Evolutionary conservation across 371 early-diverging fungal genomes (phyloP).

Genomic region (Mycotypha africana): DNA sequence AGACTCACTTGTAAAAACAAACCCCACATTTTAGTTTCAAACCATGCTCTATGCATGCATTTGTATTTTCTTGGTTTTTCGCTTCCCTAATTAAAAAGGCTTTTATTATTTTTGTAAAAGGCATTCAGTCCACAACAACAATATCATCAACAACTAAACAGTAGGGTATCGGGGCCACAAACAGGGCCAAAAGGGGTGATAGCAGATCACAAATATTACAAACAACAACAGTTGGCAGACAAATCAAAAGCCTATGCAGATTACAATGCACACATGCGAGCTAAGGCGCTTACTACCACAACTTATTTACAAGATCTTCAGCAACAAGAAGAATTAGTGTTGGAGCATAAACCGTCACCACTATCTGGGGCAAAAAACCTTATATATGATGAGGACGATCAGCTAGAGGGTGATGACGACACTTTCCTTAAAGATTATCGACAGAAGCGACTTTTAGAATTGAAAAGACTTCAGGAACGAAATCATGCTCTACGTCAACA

Average conservation of each 20-base stretch:
- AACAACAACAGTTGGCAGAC: conserved; percentile 21
- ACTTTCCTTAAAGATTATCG: conserved; percentile 29
- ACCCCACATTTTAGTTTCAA: too few species aligned
- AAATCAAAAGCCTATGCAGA: conserved; percentile 18
- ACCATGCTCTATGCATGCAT: too few species aligned
- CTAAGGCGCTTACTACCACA: conserved; percentile 41
- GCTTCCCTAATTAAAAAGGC: too few species aligned
- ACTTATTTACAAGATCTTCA: conserved; percentile 35
- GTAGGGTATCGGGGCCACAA: conserved; percentile 31
- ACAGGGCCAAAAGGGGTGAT: conserved; percentile 59
- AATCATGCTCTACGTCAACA: conserved; percentile 20
- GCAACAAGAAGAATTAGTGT: conserved; percentile 19
- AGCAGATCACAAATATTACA: conserved; percentile 44
- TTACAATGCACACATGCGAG: conserved; percentile 34
- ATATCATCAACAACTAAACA: too few species aligned
- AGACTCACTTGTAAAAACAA: too few species aligned
- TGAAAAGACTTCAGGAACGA: conserved; percentile 14
- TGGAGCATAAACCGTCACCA: conserved; percentile 14
- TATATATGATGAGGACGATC: too few species aligned
- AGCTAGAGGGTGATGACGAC: conserved; percentile 27
- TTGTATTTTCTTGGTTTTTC: too few species aligned
- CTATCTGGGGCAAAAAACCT: too few species aligned
- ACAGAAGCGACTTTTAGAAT: conserved; percentile 32
- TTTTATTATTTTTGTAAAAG: too few species aligned
- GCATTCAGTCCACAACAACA: too few species aligned